A percentile compares a stretch with the other conserved stretches of the same genome.
Evolutionary conservation across 2,329 filamentous ascomycete species (phyloP).

Genomic region (Pseudocercospora vitis): DNA sequence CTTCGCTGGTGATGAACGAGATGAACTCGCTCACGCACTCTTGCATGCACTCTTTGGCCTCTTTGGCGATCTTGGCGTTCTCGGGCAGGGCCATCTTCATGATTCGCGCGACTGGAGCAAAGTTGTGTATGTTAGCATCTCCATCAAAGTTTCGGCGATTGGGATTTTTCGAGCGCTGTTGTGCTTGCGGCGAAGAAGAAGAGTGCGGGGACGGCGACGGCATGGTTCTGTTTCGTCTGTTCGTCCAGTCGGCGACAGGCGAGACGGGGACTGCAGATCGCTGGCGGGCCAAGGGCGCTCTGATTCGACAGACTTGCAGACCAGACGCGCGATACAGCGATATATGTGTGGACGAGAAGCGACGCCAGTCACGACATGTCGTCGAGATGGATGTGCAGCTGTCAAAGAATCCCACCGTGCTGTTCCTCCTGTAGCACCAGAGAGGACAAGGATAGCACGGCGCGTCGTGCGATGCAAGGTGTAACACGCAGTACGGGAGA

Average conservation of each 20-base stretch:
- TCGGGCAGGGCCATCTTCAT: constrained; percentile 98
- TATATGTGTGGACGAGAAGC: constrained; percentile 38
- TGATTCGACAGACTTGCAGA: constrained; percentile 51
- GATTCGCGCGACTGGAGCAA: constrained; percentile 94
- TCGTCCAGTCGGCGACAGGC: constrained; percentile 35
- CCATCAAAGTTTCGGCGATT: constrained; percentile 48
- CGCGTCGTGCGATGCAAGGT: constrained; percentile 31
- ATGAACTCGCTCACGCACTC: constrained; percentile 99
- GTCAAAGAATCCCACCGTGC: constrained; percentile 26
- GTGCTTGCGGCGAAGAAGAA: constrained; percentile 32
- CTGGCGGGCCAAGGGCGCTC: constrained; percentile 37
- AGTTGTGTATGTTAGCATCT: constrained; percentile 93
- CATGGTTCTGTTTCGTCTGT: constrained; percentile 39
- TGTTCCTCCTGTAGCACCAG: constrained; percentile 17
- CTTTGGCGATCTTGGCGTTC: constrained; percentile 94
- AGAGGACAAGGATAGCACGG: constrained; percentile 30
- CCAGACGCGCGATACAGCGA: constrained; percentile 49
- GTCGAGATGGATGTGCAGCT: constrained; percentile 34
- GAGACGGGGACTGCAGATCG: constrained; percentile 37
- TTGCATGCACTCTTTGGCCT: constrained; percentile 99
- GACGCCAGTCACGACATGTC: constrained; percentile 32
- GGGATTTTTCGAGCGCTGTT: constrained; percentile 31
- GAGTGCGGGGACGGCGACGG: constrained; percentile 44
- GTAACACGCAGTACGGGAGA: constrained; percentile 24
- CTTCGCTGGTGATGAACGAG: constrained; percentile 98